These are phyloP conservation scores for Colletotrichum phormii DNA, from an alignment of 2,329 filamentous ascomycete genomes.

Conservation along the genomic window DNA sequence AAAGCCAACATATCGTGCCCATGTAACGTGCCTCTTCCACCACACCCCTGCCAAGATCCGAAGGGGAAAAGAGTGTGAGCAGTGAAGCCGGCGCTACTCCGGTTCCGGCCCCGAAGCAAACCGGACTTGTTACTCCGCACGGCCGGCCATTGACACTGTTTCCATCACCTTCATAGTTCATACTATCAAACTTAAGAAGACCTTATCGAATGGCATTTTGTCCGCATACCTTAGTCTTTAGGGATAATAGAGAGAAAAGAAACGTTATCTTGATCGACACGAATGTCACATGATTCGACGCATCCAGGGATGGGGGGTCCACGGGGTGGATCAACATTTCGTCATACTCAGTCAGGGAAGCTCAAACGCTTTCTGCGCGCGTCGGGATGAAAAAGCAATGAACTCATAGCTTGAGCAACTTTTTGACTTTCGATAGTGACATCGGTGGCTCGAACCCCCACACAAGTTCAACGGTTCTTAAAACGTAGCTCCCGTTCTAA, in stretches of 20 bases:
- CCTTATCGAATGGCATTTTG: too few relatives aligned
- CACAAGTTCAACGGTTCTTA: background rate
- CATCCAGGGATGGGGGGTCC: background rate
- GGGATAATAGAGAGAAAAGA: background rate
- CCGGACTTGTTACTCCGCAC: background rate
- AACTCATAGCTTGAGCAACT: background rate
- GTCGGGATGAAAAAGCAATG: slow-evolving; percentile 10
- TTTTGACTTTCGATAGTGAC: slow-evolving; percentile 1
- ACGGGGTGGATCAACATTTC: background rate
- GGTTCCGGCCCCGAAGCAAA: background rate
- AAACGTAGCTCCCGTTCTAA: background rate
- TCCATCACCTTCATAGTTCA: too few relatives aligned
- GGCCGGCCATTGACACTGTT: background rate
- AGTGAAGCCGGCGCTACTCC: too few relatives aligned
- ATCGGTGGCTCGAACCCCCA: background rate
- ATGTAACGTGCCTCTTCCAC: background rate
- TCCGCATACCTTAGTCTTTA: too few relatives aligned
- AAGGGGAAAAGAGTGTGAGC: background rate
- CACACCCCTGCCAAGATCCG: background rate
- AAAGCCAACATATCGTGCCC: background rate
- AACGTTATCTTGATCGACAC: background rate
- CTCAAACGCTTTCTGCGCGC: background rate
- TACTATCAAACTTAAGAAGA: too few relatives aligned
- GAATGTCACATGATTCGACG: slow-evolving; percentile 3
- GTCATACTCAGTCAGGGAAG: background rate